Base-by-base conservation (phyloP, 2,329 filamentous ascomycete genomes). In the Dothistroma septosporum region DNA sequence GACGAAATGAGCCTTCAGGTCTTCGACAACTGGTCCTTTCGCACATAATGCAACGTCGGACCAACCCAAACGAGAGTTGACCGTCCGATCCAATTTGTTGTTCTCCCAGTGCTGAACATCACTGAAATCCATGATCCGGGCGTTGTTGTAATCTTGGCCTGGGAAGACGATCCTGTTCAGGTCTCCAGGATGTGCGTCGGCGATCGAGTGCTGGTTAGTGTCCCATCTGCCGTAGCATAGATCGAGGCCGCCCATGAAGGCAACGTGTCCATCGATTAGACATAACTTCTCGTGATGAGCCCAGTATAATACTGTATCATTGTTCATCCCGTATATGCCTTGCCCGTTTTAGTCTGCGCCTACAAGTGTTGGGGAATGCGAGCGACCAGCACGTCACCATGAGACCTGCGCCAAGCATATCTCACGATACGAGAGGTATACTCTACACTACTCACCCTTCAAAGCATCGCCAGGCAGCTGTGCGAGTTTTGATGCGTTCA, bases 121-220 rank as follows among this genome's bases (percentile, higher is more conserved):
- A 50, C 86, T 82, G 74, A 94, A 93, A 74, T 94, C 92, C 72
- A 89, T 89, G 35, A 95, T 86, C 55, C 82, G 82, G 24, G 91
- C 91, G 68, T 96, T 96, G 77, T 96, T 96, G 79, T 90, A 96
- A 70, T 96, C 92, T 72, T 96, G 92, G 0, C 92, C 92, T 0
- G 91, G 90, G 74, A 93, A 96, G 11, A 96, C 75, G 48, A 90
- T 91, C 28, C 84, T 79, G 61, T 91, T 85, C 24, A 95, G 73
- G 73, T 96, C 84, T 2, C 85, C 85, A 0, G 91, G 91, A 72
- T 96, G 92, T 14, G 87, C 87, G 75, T 95, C 91, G 4, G 91
- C 85, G 64, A 96, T 91, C 0, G 89, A 85, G 73, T 97, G 92
- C 78, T 75, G 70, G 73, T 90, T 90, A 7, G 90, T 95, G 69